phyloP scores from a whole-genome alignment of 2,329 filamentous ascomycete genomes.

The Fusarium sp. region DNA sequence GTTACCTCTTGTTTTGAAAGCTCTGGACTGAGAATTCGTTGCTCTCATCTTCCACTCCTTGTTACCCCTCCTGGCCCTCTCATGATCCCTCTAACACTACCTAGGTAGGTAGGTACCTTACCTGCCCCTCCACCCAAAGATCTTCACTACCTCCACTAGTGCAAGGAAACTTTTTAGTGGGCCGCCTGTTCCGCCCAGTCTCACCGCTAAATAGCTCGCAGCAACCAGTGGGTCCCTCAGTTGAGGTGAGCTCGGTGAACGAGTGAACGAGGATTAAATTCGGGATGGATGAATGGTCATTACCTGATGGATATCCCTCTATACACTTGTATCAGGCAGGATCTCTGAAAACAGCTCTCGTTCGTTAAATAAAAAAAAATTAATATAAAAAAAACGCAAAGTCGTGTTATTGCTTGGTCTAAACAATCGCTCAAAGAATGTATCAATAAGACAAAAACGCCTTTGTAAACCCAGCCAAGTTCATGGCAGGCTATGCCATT shows the following conservation, averaged over 20 bases:
- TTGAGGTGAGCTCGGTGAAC: conserved; percentile 20
- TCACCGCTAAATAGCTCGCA: conserved; percentile 27
- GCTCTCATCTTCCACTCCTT: background rate
- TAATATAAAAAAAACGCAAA: background rate
- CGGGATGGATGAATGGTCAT: background rate
- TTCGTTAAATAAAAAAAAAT: background rate
- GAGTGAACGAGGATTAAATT: background rate
- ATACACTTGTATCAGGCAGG: background rate
- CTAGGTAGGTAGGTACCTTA: no score
- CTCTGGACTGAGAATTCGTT: background rate
- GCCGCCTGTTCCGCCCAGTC: background rate
- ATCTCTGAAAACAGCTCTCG: background rate
- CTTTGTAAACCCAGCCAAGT: background rate
- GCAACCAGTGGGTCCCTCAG: background rate
- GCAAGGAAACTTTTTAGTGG: conserved; percentile 25
- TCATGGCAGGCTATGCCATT: conserved; percentile 25
- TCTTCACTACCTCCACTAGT: background rate
- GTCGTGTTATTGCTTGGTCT: conserved; percentile 1
- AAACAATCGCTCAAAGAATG: background rate
- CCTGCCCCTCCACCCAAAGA: background rate
- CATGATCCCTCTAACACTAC: background rate
- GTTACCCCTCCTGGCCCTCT: background rate
- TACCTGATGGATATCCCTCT: background rate
- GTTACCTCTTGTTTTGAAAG: background rate
- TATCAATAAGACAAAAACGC: background rate